Evolutionary conservation across 2,329 filamentous ascomycete genomes (phyloP).

Genomic region (Aureobasidium sp.): DNA sequence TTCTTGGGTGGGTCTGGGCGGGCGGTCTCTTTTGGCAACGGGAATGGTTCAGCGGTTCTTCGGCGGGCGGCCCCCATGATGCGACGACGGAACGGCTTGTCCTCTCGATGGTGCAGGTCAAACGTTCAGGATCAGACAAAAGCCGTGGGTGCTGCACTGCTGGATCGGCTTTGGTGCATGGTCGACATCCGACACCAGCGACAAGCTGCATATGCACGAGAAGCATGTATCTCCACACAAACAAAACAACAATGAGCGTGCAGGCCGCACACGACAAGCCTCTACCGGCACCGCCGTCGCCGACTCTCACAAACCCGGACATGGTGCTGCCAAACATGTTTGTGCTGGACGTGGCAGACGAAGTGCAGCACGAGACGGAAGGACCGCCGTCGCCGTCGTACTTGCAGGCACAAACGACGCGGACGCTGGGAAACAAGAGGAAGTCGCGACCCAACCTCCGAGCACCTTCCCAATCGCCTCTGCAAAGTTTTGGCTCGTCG

Average conservation of each 20-base stretch:
- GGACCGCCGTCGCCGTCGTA: slow-evolving; percentile 20
- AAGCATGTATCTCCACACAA: neutral
- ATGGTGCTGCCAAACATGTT: slow-evolving; percentile 72
- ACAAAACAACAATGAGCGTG: slow-evolving; percentile 8
- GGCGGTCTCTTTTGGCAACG: neutral
- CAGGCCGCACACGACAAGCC: slow-evolving; percentile 17
- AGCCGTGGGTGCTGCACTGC: neutral
- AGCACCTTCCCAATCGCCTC: slow-evolving; percentile 13
- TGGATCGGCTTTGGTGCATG: neutral
- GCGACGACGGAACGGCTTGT: neutral
- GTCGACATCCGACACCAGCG: neutral
- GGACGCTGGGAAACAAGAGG: neutral
- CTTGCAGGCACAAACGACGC: neutral
- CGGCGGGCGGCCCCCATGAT: neutral
- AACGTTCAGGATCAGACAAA: neutral
- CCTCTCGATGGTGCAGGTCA: neutral
- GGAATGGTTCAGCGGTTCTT: neutral
- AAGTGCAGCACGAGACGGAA: slow-evolving; percentile 13
- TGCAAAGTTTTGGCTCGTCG: slow-evolving; percentile 22
- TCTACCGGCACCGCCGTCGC: slow-evolving; percentile 52
- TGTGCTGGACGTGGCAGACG: slow-evolving; percentile 19
- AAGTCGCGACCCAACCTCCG: slow-evolving; percentile 1
- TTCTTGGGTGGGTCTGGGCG: neutral
- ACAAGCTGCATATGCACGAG: slow-evolving; percentile 2
- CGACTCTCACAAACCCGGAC: slow-evolving; percentile 85